These are phyloP conservation scores for Dalbergia cochinchinensis DNA, from an alignment of 306 rosid species.

Conservation along the genomic window DNA sequence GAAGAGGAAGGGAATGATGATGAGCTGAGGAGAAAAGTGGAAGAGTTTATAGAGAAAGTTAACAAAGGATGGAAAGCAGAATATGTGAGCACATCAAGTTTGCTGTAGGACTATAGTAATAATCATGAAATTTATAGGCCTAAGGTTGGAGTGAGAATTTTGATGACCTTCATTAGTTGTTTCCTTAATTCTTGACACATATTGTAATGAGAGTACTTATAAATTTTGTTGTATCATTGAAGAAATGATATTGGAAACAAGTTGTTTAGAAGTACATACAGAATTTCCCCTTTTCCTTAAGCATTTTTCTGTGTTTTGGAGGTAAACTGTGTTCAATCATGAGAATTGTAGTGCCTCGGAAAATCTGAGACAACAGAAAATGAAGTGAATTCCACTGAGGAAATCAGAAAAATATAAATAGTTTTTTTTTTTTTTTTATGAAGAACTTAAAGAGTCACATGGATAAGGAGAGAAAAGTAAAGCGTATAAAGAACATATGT, in stretches of 20 bases:
- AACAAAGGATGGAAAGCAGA: slow-evolving; percentile 71
- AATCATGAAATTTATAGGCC: not conserved
- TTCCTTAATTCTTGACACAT: slow-evolving; percentile 17
- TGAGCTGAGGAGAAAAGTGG: slow-evolving; percentile 65
- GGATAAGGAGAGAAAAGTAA: slow-evolving; percentile 39
- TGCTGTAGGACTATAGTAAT: slow-evolving; percentile 4
- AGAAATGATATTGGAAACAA: slow-evolving; percentile 5
- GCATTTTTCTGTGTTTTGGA: not conserved
- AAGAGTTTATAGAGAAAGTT: slow-evolving; percentile 69
- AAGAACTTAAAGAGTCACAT: slow-evolving; percentile 32
- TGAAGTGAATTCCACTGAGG: not conserved
- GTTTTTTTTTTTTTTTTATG: not conserved
- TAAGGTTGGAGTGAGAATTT: slow-evolving; percentile 6
- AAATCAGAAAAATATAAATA: not conserved
- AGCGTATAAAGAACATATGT: slow-evolving; percentile 24
- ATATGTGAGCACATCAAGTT: slow-evolving; percentile 31
- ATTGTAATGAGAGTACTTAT: not conserved
- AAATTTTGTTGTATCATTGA: slow-evolving; percentile 24
- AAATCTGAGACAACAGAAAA: not conserved
- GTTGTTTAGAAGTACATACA: not conserved
- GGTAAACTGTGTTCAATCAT: not conserved
- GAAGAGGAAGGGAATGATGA: slow-evolving; percentile 45
- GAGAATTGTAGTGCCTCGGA: not conserved
- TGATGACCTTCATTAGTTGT: slow-evolving; percentile 8
- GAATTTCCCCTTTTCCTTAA: not conserved